Evolutionary conservation across 2,329 filamentous ascomycete genomes (phyloP), one percentile per base, ranked within the genome.

Genomic region (Moelleriella libera): DNA sequence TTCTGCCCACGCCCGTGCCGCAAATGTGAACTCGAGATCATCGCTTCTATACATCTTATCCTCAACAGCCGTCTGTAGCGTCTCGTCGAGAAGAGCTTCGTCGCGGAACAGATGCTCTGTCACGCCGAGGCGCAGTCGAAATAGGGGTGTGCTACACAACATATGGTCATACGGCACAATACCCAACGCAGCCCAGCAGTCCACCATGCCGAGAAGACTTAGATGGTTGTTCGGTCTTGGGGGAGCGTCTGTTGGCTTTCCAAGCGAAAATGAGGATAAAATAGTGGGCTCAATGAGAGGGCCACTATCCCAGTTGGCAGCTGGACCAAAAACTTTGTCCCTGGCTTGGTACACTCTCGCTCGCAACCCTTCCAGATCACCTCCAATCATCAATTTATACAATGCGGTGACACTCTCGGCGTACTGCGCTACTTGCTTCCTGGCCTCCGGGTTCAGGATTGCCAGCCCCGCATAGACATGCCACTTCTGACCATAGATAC

Each of bases 131-230:
- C 92, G 96, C 53, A 98, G 79, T 45, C 92, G 85, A 71, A 98
- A 98, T 44, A 97, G 78, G 69, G 92, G 92, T 40, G 92, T 98
- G 47, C 88, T 95, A 70, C 92, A 98, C 55, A 98, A 94, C 89
- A 98, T 98, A 70, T 98, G 94, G 66, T 98, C 90, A 64, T 98
- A 98, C 1, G 92, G 92, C 44, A 94, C 85, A 57, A 96, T 98
- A 34, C 82, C 85, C 43, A 97, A 75, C 55, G 87, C 86, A 61
- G 86, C 92, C 92, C 92, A 98, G 68, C 90, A 97, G 68, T 98
- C 92, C 42, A 97, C 94, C 79, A 98, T 98, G 44, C 89, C 92
- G 43, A 98, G 75, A 49, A 98, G 73, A 61, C 83, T 89, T 31
- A 98, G 75, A 65, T 98, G 94, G 62, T 92, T 98, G 68, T 98